A percentile compares a stretch with the other conserved stretches of the same genome.
Evolutionary conservation across 2,329 filamentous ascomycete species (phyloP).

Genomic region (Cladobotryum protrusum): DNA sequence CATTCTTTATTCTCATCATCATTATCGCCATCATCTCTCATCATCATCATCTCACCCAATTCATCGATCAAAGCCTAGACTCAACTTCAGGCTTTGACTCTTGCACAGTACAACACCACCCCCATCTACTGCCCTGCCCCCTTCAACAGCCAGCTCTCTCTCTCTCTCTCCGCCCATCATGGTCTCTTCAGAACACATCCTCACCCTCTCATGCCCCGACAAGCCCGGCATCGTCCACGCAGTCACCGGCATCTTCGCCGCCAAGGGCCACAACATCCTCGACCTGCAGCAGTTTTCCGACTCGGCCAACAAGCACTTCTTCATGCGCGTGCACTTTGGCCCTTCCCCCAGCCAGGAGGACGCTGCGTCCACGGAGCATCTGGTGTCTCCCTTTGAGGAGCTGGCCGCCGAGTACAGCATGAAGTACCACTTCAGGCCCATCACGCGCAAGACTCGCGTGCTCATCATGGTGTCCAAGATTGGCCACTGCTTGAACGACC

Average conservation of each 20-base stretch:
- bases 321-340: constrained; percentile 83
- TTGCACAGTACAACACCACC: too few relatives aligned
- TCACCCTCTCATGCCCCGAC: constrained; percentile 79
- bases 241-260: constrained; percentile 70
- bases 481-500: constrained; percentile 77
- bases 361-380: constrained; percentile 38
- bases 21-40: too few relatives aligned
- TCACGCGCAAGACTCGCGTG: constrained; percentile 64
- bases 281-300: constrained; percentile 83
- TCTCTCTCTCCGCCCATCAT: not conserved
- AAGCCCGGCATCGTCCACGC: constrained; percentile 80
- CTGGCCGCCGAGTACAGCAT: constrained; percentile 59
- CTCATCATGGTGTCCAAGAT: constrained; percentile 90
- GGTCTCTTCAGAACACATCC: constrained; percentile 50
- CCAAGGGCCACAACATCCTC: constrained; percentile 70
- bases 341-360: constrained; percentile 40
- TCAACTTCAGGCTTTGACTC: too few relatives aligned
- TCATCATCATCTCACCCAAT: too few relatives aligned
- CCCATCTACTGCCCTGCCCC: too few relatives aligned
- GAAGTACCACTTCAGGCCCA: constrained; percentile 65
- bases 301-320: constrained; percentile 67
- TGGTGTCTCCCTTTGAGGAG: constrained; percentile 50
- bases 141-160: not conserved
- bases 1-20: too few relatives aligned
- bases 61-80: too few relatives aligned